A percentile compares a stretch with the other conserved stretches of the same genome.
Evolutionary conservation across 2,329 filamentous ascomycete genomes (phyloP).

Genomic region (Beauveria medogensis): DNA sequence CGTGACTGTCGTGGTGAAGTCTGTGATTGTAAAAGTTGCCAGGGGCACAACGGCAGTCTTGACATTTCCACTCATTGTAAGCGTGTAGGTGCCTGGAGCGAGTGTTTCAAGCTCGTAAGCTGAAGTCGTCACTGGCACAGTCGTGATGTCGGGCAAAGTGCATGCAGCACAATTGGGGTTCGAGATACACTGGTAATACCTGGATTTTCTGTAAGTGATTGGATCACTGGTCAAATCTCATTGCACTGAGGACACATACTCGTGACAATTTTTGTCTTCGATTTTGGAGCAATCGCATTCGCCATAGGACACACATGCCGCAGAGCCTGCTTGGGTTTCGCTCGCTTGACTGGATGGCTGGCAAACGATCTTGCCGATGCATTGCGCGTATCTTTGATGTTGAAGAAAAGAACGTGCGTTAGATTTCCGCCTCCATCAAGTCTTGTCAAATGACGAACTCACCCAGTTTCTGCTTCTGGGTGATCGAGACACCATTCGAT

Average conservation of each 20-base stretch:
- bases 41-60: slow-evolving; percentile 4
- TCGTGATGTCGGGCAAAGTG: neutral
- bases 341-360: neutral
- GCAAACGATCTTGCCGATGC: neutral
- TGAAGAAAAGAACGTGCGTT: neutral
- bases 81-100: slow-evolving; percentile 3
- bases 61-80: neutral
- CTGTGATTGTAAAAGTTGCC: neutral
- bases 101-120: neutral
- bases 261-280: slow-evolving; percentile 21
- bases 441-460: neutral
- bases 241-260: slow-evolving; percentile 12
- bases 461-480: neutral
- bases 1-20: neutral
- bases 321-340: neutral
- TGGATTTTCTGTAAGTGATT: neutral
- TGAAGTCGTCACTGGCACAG: neutral
- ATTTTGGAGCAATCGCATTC: slow-evolving; percentile 22
- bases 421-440: neutral
- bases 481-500: slow-evolving; percentile 8
- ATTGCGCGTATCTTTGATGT: neutral
- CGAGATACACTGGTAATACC: slow-evolving; percentile 11
- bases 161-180: slow-evolving; percentile 7
- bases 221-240: neutral
- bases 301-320: slow-evolving; percentile 16